phyloP scores from a whole-genome alignment of 2,329 filamentous ascomycete genomes.

The Lomentospora prolificans region DNA sequence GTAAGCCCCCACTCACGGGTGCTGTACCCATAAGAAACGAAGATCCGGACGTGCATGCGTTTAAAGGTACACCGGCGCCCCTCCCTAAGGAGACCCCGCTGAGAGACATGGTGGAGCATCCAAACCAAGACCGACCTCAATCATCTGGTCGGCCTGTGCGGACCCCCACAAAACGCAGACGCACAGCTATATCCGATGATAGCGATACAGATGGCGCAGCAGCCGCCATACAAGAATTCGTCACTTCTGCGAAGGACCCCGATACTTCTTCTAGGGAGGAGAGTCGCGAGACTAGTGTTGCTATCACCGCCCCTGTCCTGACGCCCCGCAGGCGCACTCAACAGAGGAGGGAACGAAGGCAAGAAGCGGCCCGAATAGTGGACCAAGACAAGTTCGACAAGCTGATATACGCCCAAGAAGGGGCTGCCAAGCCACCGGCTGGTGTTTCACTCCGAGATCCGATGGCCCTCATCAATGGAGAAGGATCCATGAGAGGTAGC shows the following conservation, averaged over 20 bases:
- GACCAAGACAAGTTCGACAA: slow-evolving; percentile 2
- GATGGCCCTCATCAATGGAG: background rate
- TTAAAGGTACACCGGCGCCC: background rate
- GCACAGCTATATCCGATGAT: background rate
- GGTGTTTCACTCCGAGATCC: background rate
- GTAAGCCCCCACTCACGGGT: too few species aligned
- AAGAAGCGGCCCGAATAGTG: background rate
- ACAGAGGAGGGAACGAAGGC: background rate
- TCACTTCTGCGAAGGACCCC: background rate
- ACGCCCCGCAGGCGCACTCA: background rate
- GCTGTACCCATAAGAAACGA: background rate
- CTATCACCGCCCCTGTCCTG: background rate
- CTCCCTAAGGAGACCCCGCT: background rate
- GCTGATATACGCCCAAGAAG: slow-evolving; percentile 4
- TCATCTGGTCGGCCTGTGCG: background rate
- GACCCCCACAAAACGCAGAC: background rate
- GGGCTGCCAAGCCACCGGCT: background rate
- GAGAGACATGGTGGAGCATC: background rate
- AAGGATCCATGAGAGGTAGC: background rate
- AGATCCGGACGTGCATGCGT: background rate
- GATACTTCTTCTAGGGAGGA: background rate
- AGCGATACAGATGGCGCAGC: background rate
- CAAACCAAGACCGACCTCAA: background rate
- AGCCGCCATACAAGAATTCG: background rate
- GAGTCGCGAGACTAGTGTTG: background rate